These are phyloP conservation scores for Neofusicoccum parvum DNA, from an alignment of 2,329 filamentous ascomycete species.

Conservation along the genomic window DNA sequence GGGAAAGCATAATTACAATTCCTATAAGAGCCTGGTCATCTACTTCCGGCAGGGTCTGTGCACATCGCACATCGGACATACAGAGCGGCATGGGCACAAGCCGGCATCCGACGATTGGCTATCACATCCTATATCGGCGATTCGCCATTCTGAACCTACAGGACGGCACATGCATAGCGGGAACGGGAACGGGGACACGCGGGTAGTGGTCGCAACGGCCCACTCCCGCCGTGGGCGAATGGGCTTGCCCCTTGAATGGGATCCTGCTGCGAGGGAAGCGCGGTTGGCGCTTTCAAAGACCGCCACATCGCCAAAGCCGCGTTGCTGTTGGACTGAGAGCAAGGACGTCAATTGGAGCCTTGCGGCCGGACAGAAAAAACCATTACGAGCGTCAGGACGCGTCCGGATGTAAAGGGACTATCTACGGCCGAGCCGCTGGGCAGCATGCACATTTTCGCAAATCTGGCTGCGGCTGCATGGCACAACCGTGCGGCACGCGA, in stretches of 20 bases:
- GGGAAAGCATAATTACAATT: not conserved
- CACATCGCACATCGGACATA: not conserved
- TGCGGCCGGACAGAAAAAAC: not conserved
- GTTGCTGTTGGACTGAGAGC: too few relatives aligned
- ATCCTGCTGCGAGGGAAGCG: not conserved
- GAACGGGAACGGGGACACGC: not conserved
- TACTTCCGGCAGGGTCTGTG: not conserved
- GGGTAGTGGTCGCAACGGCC: not conserved
- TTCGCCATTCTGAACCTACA: not conserved
- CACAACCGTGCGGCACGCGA: not conserved
- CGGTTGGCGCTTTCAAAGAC: too few relatives aligned
- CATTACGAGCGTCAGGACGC: not conserved
- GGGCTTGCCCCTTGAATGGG: not conserved
- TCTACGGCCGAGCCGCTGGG: not conserved
- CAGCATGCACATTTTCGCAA: not conserved
- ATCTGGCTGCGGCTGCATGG: not conserved
- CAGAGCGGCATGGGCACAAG: not conserved
- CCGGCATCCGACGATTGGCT: not conserved
- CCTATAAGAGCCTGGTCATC: slow-evolving; percentile 4
- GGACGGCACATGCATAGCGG: not conserved
- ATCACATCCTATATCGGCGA: slow-evolving; percentile 1
- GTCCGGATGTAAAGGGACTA: slow-evolving; percentile 6
- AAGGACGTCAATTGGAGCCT: too few relatives aligned
- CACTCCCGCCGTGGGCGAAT: not conserved
- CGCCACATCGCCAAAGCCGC: too few relatives aligned